These are phyloP conservation scores for Kodamaea neixiangensis DNA, from an alignment of 805 yeast genomes.

Conservation along the genomic window DNA sequence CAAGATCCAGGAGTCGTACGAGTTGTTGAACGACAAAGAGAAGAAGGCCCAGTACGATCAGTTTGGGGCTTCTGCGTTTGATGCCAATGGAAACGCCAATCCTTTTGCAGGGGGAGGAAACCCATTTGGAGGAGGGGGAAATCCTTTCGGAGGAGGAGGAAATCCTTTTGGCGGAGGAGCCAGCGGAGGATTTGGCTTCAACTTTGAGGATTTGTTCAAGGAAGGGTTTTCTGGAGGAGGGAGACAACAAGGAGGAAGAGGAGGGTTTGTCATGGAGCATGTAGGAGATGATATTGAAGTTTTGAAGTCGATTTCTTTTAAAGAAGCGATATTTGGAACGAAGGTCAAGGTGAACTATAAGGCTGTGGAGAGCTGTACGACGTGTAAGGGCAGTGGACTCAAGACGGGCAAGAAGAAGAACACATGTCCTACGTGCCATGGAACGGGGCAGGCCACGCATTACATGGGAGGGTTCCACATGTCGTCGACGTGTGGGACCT, in stretches of 20 bases:
- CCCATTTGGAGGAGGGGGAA: slow-evolving; percentile 40
- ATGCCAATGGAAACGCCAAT: slow-evolving; percentile 53
- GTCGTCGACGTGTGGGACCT: slow-evolving; percentile 87
- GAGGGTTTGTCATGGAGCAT: slow-evolving; percentile 67
- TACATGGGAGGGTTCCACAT: slow-evolving; percentile 92
- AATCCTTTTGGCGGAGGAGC: slow-evolving; percentile 52
- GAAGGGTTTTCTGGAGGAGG: slow-evolving; percentile 48
- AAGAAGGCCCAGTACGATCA: slow-evolving; percentile 90
- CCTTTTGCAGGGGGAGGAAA: slow-evolving; percentile 46
- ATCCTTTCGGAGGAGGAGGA: slow-evolving; percentile 33
- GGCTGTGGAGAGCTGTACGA: slow-evolving; percentile 71
- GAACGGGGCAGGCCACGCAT: slow-evolving; percentile 89
- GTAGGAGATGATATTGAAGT: slow-evolving; percentile 90
- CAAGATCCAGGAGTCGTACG: slow-evolving; percentile 92
- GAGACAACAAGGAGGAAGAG: slow-evolving; percentile 39
- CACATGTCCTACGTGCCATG: slow-evolving; percentile 87
- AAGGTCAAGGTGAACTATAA: slow-evolving; percentile 66
- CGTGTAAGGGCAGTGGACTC: slow-evolving; percentile 86
- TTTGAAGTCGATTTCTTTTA: slow-evolving; percentile 69
- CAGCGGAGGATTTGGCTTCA: slow-evolving; percentile 51
- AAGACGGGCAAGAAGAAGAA: slow-evolving; percentile 71
- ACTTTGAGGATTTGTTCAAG: slow-evolving; percentile 47
- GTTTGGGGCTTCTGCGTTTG: slow-evolving; percentile 86
- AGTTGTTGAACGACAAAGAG: slow-evolving; percentile 78
- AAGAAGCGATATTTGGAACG: slow-evolving; percentile 85